Percentiles rank a stretch among this genome's conserved stretches.
phyloP scores from a whole-genome alignment of 2,329 filamentous ascomycete species.

The Ceratocystis alfenasii region DNA sequence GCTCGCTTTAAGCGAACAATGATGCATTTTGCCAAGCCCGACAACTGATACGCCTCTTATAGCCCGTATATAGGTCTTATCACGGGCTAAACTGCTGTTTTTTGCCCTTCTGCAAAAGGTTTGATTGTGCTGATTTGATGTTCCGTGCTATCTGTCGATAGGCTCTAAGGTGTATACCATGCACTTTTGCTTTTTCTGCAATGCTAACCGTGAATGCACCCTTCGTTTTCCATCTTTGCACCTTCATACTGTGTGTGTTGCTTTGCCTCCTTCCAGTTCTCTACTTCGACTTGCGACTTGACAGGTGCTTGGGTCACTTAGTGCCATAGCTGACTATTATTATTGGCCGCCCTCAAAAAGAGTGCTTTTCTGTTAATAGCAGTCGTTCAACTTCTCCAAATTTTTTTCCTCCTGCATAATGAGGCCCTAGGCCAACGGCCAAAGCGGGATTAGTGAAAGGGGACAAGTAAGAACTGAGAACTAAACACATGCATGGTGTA shows the following conservation, averaged over 20 bases:
- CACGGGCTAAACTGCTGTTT: neutral
- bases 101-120: neutral
- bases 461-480: neutral
- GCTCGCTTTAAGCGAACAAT: neutral
- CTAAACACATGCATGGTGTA: too few relatives aligned
- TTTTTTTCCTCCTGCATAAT: constrained; percentile 4
- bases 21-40: neutral
- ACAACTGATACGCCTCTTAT: neutral
- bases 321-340: neutral
- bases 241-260: too few relatives aligned
- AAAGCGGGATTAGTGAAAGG: constrained; percentile 1
- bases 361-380: neutral
- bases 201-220: neutral
- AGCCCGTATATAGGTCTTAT: neutral
- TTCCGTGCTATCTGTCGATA: neutral
- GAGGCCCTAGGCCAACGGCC: constrained; percentile 1
- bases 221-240: too few relatives aligned
- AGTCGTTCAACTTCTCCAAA: constrained; percentile 1
- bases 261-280: neutral
- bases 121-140: neutral
- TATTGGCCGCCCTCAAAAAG: constrained; percentile 1
- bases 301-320: constrained; percentile 5
- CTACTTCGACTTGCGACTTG: neutral
- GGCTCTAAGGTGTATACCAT: neutral
- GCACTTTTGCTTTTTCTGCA: neutral